Percentiles rank a stretch among this genome's conserved stretches.
These are phyloP conservation scores for Neostapfia colusana DNA, from an alignment of 176 grass and related monocot genomes.

Conservation along the genomic window DNA sequence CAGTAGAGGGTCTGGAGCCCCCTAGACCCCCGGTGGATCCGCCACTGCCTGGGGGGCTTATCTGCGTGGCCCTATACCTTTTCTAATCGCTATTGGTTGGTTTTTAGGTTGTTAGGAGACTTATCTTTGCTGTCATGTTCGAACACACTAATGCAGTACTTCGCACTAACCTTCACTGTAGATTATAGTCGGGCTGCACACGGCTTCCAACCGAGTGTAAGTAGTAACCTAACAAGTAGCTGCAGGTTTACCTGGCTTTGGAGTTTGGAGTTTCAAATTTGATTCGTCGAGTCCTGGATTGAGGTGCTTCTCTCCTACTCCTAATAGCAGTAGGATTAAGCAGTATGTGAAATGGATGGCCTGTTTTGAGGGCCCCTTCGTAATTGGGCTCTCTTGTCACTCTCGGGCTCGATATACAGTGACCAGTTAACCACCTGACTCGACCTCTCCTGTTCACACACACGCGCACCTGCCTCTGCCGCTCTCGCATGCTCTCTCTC, in stretches of 20 bases:
- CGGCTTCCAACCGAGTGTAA: slow-evolving; percentile 1
- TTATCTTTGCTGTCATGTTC: neutral
- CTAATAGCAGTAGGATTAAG: too few species aligned
- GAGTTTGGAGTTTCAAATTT: neutral
- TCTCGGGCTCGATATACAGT: too few species aligned
- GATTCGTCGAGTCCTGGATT: neutral
- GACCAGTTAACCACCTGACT: too few species aligned
- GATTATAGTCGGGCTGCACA: neutral
- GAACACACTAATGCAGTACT: neutral
- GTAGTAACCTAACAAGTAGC: neutral
- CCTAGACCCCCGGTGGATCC: too few species aligned
- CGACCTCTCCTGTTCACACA: too few species aligned
- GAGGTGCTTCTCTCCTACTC: neutral
- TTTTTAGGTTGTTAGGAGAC: neutral
- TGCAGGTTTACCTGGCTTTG: neutral
- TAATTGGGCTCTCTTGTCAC: too few species aligned
- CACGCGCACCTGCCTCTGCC: too few species aligned
- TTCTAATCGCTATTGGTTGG: slow-evolving; percentile 26
- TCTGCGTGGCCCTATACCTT: slow-evolving; percentile 26
- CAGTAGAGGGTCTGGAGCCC: slow-evolving; percentile 22
- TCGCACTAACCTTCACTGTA: slow-evolving; percentile 23
- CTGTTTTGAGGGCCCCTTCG: too few species aligned
- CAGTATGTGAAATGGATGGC: too few species aligned
- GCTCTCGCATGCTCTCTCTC: too few species aligned
- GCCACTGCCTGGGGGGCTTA: too few species aligned